phyloP scores from a whole-genome alignment of 2,329 filamentous ascomycete genomes.

The Fonsecaea monophora region DNA sequence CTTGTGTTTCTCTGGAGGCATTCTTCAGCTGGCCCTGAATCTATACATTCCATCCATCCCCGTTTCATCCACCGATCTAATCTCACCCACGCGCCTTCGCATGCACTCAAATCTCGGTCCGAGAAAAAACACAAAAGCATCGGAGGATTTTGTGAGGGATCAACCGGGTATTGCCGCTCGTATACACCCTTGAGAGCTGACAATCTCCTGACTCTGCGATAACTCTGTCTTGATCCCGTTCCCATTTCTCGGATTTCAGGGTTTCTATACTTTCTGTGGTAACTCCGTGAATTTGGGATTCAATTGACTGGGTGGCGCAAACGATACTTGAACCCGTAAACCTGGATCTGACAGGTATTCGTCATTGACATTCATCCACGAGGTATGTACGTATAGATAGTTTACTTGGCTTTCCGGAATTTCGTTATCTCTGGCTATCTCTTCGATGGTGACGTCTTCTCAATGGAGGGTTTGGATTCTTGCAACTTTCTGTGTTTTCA shows the following conservation, averaged over 20 bases:
- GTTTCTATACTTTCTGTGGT: background rate
- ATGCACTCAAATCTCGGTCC: background rate
- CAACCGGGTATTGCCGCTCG: constrained; percentile 1
- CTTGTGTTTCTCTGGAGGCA: background rate
- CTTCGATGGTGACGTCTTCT: background rate
- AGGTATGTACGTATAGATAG: background rate
- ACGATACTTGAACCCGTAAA: background rate
- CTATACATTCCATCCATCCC: background rate
- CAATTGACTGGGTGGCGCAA: background rate
- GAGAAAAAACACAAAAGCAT: background rate
- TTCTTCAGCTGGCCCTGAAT: background rate
- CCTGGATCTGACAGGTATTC: background rate
- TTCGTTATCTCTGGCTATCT: background rate
- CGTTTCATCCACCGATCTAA: background rate
- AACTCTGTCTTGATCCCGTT: background rate
- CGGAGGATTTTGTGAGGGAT: background rate
- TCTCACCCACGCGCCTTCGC: background rate
- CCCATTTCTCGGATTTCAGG: background rate
- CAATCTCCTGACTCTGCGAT: background rate
- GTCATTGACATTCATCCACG: background rate
- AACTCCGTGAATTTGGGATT: background rate
- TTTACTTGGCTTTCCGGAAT: background rate
- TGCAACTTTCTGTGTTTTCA: no score
- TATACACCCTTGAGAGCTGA: background rate
- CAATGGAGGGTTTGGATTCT: background rate